Base-by-base conservation (phyloP, 352 stramenopile genomes). In the Pythium dissotocum region DNA sequence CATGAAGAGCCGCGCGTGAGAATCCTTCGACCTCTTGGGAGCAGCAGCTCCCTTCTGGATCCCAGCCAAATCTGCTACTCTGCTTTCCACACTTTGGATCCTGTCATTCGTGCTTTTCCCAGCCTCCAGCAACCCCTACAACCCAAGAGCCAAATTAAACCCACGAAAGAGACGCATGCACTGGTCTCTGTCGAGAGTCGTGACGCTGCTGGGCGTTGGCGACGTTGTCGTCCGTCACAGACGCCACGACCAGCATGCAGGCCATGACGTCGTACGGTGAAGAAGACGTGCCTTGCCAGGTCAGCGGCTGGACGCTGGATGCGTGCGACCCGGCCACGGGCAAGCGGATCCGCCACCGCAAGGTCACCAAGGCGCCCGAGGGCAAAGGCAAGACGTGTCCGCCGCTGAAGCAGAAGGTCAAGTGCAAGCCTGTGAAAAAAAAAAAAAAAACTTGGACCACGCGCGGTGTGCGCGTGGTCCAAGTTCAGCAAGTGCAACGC, bases 351-450 rank as follows among this genome's bases (percentile, higher is more conserved):
- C 49, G 52, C 12, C 49, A 38, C 3, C 68, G 65, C 54, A 62
- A 48, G 63, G 57, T 72, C 56, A 38, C 46, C 38, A 30, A 33
- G 14, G 24, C 63, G 18, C 61, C 58, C 28, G 32, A 28, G 13
- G 38, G 40, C 35, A 53, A 59, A 16, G 59, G 61, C 46, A 33
- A 63, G 35, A 21, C 69, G 18, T 70, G 61, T n/a, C 28, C 40
- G 18, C 13, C 30, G 14, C 7, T 63, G 1, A 56, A 4, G 1
- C 46, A 70, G 36, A 30, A n/a, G 12, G n/a, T 52, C 21, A n/a
- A 26, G 48, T 70, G 64, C 38, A 46, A 61, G 26, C 57, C 64
- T 16, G 57, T 70, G 18, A 14, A 70, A 36, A n/a, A n/a, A n/a
- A n/a, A n/a, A n/a, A n/a, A n/a, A n/a, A n/a, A n/a, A n/a, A n/a